Evolutionary conservation across 2,329 filamentous ascomycete species (phyloP).

Genomic region (Aspergillus aculeatinus): DNA sequence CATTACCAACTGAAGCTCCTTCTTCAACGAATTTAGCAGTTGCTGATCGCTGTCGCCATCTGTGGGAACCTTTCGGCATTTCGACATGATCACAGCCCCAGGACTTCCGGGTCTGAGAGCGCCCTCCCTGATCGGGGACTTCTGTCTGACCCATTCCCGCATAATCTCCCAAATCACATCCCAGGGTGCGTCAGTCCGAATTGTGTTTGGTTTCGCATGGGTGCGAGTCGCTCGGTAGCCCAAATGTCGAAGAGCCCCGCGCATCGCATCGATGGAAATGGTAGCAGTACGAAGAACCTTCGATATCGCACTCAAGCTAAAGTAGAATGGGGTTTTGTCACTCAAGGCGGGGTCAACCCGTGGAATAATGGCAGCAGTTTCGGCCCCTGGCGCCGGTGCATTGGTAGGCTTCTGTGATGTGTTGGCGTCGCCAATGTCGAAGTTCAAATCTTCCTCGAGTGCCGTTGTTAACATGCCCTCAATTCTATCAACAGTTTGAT

Average conservation of each 20-base stretch:
- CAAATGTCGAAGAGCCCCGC: constrained; percentile 75
- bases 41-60: constrained; percentile 34
- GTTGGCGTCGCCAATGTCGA: constrained; percentile 19
- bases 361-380: constrained; percentile 40
- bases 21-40: constrained; percentile 33
- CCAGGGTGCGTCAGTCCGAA: constrained; percentile 95
- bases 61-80: constrained; percentile 34
- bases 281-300: constrained; percentile 77
- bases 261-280: constrained; percentile 73
- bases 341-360: constrained; percentile 60
- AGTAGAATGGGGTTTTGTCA: constrained; percentile 82
- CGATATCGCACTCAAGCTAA: constrained; percentile 72
- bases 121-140: constrained; percentile 71
- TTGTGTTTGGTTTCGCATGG: constrained; percentile 83
- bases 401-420: constrained; percentile 12
- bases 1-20: constrained; percentile 36
- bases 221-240: constrained; percentile 83
- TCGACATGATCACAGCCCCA: constrained; percentile 67
- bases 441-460: constrained; percentile 65
- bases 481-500: constrained; percentile 77
- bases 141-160: constrained; percentile 84
- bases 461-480: constrained; percentile 90
- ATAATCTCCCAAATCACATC: constrained; percentile 87
- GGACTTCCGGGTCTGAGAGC: constrained; percentile 68
- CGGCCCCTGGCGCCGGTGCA: constrained; percentile 16